Base-by-base conservation (phyloP, 2,329 filamentous ascomycete species). In the Elsinoe australis region DNA sequence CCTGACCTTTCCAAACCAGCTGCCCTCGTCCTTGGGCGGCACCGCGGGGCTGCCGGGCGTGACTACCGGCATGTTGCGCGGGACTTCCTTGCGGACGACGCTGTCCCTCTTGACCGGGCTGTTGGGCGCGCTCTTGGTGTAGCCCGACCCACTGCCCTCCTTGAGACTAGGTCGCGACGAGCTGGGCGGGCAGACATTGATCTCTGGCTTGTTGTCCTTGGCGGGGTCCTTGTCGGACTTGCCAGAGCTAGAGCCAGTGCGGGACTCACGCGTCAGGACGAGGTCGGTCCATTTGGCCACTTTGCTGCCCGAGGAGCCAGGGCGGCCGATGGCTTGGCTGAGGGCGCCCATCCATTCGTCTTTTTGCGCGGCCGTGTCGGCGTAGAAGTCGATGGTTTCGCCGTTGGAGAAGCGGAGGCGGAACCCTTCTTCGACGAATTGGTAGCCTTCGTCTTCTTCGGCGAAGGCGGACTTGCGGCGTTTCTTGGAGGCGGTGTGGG, bases 391-490 rank as follows among this genome's bases (percentile, higher is more conserved):
- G 62, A 98, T 98, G 54, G 95, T 82, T 69, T 98, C 92, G 53
- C 92, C 92, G 61, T 98, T 98, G 64, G 87, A 94, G 68, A 98
- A 98, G 50, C 90, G 87, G 64, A 98, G 94, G 32, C 92, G 87
- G 82, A 98, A 98, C 2, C 92, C 92, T 64, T 98, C 92, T 66
- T 98, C 92, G 47, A 98, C 90, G 64, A 98, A 98, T 85, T 95
- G 95, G 72, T 98, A 98, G 33, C 92, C 92, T 64, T 98, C 92
- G 68, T 98, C 92, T 56, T 98, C 92, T 66, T 96, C 92, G 1
- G 90, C 89, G 65, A 98, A 98, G 8, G 87, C 92, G 26, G 89
- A 95, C 65, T 94, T 88, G 49, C 92, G 84, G 34, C 92, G 84
- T 17, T 57, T 56, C 19, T 55, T 57, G 29, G 52, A 48, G 12